Evolutionary conservation across 2,329 filamentous ascomycete species (phyloP).

Genomic region (Ceratocystis destructans): DNA sequence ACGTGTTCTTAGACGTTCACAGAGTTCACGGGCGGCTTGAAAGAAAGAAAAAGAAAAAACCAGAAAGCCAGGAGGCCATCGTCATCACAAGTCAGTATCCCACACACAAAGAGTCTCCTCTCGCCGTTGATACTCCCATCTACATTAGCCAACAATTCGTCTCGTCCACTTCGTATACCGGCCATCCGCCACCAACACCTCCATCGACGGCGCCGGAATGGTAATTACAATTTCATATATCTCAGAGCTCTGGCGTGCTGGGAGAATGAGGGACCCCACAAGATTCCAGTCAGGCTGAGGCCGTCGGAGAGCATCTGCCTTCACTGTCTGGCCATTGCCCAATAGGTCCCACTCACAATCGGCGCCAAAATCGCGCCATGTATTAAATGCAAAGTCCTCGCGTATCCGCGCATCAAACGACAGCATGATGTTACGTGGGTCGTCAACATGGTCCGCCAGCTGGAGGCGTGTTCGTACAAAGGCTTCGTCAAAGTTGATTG

Average conservation of each 20-base stretch:
- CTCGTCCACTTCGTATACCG: constrained; percentile 25
- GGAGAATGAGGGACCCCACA: constrained; percentile 26
- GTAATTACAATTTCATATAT: constrained; percentile 26
- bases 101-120: neutral
- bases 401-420: constrained; percentile 31
- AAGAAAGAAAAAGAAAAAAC: neutral
- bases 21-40: neutral
- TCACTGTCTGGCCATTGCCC: constrained; percentile 17
- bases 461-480: constrained; percentile 29
- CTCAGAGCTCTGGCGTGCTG: constrained; percentile 22
- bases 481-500: constrained; percentile 28
- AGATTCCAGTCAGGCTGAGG: constrained; percentile 25
- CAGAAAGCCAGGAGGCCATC: neutral
- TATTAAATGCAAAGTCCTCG: constrained; percentile 32
- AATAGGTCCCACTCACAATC: constrained; percentile 29
- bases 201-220: constrained; percentile 25
- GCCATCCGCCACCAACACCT: constrained; percentile 22
- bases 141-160: constrained; percentile 17
- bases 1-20: neutral
- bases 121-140: neutral
- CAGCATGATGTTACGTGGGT: constrained; percentile 31
- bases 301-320: constrained; percentile 25
- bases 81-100: neutral
- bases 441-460: constrained; percentile 28
- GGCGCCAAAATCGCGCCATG: constrained; percentile 33